Evolutionary conservation across 129 eudicot species (phyloP).

Genomic region (Mikania micrantha): DNA sequence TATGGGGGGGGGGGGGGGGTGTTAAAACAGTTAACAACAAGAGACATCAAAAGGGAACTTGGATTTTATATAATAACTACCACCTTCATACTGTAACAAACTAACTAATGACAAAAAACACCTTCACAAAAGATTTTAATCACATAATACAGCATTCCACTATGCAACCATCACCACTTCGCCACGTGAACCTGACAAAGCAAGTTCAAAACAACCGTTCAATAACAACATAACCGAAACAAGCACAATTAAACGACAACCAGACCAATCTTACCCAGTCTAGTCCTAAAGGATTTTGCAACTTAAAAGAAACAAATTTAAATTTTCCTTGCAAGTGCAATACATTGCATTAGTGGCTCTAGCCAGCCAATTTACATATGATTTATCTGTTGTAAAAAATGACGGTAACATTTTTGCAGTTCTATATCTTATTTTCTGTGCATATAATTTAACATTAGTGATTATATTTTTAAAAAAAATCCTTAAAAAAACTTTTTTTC

Average conservation of each 20-base stretch:
- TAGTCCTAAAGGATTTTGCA: neutral
- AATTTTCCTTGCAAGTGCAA: too few relatives aligned
- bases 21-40: neutral
- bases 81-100: constrained; percentile 17
- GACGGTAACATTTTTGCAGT: too few relatives aligned
- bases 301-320: too few relatives aligned
- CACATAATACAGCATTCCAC: neutral
- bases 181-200: constrained; percentile 39
- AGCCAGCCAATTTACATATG: too few relatives aligned
- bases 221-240: neutral
- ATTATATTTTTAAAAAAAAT: too few relatives aligned
- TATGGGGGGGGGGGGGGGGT: too few relatives aligned
- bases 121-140: neutral
- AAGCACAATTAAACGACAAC: neutral
- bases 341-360: too few relatives aligned
- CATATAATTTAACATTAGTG: too few relatives aligned
- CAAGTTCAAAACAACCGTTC: neutral
- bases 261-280: neutral
- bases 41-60: neutral
- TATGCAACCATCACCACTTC: constrained; percentile 38
- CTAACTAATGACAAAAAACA: constrained; percentile 12
- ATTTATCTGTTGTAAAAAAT: too few relatives aligned
- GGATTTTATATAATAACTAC: constrained; percentile 1
- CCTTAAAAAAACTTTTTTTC: too few relatives aligned
- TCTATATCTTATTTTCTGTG: too few relatives aligned